Evolutionary conservation across 176 grass and related monocot genomes (phyloP).

Genomic region (Canna indica): DNA sequence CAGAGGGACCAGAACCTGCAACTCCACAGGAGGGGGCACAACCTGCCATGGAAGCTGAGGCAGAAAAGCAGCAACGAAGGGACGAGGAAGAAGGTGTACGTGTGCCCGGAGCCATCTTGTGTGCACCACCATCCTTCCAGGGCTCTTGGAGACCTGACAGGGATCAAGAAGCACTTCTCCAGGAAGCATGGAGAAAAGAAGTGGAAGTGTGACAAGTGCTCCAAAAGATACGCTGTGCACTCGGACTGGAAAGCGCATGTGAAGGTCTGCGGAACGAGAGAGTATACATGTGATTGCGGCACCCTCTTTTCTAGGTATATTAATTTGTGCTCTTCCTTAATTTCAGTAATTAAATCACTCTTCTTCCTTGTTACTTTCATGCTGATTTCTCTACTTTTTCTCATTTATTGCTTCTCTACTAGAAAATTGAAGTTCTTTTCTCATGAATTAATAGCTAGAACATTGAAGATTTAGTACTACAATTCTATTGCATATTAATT

Average conservation of each 20-base stretch:
- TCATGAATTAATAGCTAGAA: too few relatives aligned
- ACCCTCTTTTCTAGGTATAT: conserved; percentile 80
- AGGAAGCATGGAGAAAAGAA: conserved; percentile 96
- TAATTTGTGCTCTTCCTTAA: too few relatives aligned
- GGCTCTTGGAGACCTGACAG: conserved; percentile 82
- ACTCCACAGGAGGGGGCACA: conserved; percentile 90
- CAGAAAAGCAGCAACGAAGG: conserved; percentile 31
- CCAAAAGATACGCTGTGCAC: conserved; percentile 85
- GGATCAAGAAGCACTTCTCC: conserved; percentile 95
- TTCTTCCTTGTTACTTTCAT: neutral
- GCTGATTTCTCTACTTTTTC: too few relatives aligned
- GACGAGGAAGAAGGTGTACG: conserved; percentile 68
- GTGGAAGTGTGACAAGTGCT: conserved; percentile 83
- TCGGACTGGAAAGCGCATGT: conserved; percentile 96
- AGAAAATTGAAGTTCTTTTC: too few relatives aligned
- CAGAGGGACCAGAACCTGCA: conserved; percentile 95
- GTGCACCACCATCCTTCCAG: conserved; percentile 73
- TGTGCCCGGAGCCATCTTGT: conserved; percentile 77
- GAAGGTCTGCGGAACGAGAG: conserved; percentile 82
- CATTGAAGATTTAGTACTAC: too few relatives aligned
- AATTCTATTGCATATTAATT: too few relatives aligned
- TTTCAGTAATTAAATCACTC: neutral
- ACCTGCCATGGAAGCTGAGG: conserved; percentile 95
- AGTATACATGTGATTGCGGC: conserved; percentile 89
- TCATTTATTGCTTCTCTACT: too few relatives aligned